Conservation (phyloP, 352 stramenopile genomes). For the Phytophthora europaea region DNA sequence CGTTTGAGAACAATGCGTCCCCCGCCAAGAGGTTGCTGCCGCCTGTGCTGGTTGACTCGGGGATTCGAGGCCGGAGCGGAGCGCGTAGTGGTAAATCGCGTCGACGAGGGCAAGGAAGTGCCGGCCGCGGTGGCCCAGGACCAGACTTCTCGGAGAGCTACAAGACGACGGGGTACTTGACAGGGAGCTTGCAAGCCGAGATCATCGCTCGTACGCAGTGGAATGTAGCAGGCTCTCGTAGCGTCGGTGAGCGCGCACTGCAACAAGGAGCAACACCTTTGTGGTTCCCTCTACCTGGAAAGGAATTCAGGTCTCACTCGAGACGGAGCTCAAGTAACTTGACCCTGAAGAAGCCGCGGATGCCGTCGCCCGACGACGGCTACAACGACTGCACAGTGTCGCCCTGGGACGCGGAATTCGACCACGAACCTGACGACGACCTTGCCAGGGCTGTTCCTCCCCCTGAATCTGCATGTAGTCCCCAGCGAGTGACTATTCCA, state of each 20-base stretch:
- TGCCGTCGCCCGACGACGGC: slow-evolving; percentile 22
- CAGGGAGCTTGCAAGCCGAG: slow-evolving; percentile 24
- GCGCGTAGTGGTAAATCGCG: slow-evolving; percentile 3
- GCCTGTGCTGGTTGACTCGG: slow-evolving; percentile 18
- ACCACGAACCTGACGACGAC: slow-evolving; percentile 31
- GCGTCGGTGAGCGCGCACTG: neutral
- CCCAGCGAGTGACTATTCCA: slow-evolving; percentile 4
- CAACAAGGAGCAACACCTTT: slow-evolving; percentile 2
- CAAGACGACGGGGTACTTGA: slow-evolving; percentile 32
- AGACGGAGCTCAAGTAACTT: slow-evolving; percentile 11
- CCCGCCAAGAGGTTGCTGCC: slow-evolving; percentile 34
- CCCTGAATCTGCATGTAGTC: neutral
- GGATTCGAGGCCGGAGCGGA: slow-evolving; percentile 3
- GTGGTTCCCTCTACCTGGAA: slow-evolving; percentile 10
- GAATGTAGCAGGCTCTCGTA: slow-evolving; percentile 4
- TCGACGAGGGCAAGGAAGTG: slow-evolving; percentile 9
- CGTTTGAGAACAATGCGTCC: slow-evolving; percentile 32
- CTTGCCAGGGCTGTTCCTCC: slow-evolving; percentile 30
- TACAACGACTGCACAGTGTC: slow-evolving; percentile 32
- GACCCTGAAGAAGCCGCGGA: neutral
- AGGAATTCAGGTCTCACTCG: slow-evolving; percentile 2
- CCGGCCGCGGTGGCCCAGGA: neutral
- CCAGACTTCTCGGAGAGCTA: slow-evolving; percentile 34
- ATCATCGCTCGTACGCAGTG: slow-evolving; percentile 9
- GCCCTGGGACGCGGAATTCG: slow-evolving; percentile 38